These are phyloP conservation scores for Leishmania aethiopica DNA, from an alignment of 208 protist genomes.

Conservation along the genomic window DNA sequence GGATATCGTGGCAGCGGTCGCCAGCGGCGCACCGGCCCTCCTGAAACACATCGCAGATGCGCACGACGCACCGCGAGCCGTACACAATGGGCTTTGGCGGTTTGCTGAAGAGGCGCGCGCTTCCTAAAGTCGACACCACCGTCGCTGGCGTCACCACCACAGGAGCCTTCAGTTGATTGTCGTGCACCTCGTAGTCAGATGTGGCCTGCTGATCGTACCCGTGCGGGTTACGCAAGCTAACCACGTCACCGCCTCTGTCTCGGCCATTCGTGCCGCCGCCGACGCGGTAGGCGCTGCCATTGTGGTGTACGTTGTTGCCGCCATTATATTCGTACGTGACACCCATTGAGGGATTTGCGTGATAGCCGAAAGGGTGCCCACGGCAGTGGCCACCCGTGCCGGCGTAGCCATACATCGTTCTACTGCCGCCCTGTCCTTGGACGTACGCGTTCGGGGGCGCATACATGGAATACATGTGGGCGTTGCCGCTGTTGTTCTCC, in stretches of 20 bases:
- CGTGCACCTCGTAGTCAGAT: constrained; percentile 64
- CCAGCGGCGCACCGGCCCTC: constrained; percentile 48
- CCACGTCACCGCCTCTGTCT: background rate
- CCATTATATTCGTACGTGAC: constrained; percentile 20
- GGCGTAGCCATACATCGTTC: constrained; percentile 11
- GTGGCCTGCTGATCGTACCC: constrained; percentile 14
- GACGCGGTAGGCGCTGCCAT: background rate
- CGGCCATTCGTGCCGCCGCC: constrained; percentile 7
- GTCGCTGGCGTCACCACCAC: constrained; percentile 48
- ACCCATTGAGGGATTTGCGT: constrained; percentile 15
- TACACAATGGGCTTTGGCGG: constrained; percentile 35
- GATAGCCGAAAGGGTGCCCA: constrained; percentile 14
- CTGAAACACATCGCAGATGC: constrained; percentile 71
- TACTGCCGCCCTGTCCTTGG: background rate
- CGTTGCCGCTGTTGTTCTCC: background rate
- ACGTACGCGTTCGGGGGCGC: background rate
- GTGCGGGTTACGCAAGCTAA: background rate
- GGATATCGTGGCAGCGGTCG: constrained; percentile 62
- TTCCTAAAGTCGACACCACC: constrained; percentile 56
- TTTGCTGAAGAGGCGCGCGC: constrained; percentile 56
- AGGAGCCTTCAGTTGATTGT: constrained; percentile 72
- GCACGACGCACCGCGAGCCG: constrained; percentile 44
- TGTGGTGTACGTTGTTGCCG: background rate
- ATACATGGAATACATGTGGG: constrained; percentile 1
- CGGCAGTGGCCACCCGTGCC: constrained; percentile 5